Percentiles rank a stretch among this genome's conserved stretches.
These are phyloP conservation scores for Saprolegnia diclina DNA, from an alignment of 352 stramenopile genomes.

Conservation along the genomic window DNA sequence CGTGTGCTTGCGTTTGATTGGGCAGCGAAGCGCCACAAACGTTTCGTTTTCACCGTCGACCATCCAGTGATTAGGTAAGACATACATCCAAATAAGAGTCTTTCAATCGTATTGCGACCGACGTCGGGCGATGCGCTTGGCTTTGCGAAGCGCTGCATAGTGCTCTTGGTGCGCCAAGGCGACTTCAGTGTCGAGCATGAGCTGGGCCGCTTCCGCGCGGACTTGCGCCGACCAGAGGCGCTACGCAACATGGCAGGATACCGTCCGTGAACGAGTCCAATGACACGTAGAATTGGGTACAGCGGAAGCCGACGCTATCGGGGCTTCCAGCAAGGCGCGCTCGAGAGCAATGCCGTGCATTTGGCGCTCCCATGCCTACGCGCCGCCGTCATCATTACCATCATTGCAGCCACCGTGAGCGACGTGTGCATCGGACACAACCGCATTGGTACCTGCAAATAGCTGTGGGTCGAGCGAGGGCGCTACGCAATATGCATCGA, in stretches of 20 bases:
- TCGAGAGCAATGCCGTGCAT: neutral
- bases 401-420: neutral
- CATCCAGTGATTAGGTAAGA: no score
- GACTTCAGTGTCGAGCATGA: neutral
- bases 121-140: neutral
- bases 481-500: no score
- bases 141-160: neutral
- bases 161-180: neutral
- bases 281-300: neutral
- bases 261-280: neutral
- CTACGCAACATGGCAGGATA: no score
- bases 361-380: neutral
- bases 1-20: conserved; percentile 10
- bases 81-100: neutral
- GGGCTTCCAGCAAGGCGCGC: neutral
- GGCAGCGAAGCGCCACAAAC: neutral
- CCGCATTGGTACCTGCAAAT: neutral
- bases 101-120: neutral
- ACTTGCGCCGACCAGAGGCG: no score
- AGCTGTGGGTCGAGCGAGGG: no score
- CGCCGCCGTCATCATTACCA: neutral
- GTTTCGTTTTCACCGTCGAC: neutral
- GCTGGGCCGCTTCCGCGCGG: no score
- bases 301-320: neutral
- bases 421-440: no score